phyloP scores from a whole-genome alignment of 2,329 filamentous ascomycete species.

The Helotiales sp. region DNA sequence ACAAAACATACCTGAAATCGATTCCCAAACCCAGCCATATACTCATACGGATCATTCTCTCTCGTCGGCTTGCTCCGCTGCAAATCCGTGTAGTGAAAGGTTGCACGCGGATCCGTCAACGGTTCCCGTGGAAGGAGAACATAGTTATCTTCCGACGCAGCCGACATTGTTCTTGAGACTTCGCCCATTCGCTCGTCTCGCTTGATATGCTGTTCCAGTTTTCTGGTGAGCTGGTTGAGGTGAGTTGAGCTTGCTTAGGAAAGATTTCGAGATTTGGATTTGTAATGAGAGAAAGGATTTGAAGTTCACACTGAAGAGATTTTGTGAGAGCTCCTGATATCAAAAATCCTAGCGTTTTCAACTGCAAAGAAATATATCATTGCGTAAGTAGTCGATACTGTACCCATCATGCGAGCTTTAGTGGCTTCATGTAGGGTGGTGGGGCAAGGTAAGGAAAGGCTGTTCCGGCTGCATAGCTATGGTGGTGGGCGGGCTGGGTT shows the following conservation, averaged over 20 bases:
- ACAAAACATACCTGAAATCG: conserved; percentile 38
- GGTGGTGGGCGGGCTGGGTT: not conserved
- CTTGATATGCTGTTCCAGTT: not conserved
- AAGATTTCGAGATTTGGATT: not conserved
- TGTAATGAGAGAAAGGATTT: not conserved
- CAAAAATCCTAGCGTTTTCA: not conserved
- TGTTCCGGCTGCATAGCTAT: not conserved
- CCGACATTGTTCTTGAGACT: not conserved
- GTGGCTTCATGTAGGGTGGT: conserved; percentile 19
- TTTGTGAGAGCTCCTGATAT: not conserved
- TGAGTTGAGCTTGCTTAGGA: not conserved
- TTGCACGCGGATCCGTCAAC: conserved; percentile 50
- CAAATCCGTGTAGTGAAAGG: conserved; percentile 63
- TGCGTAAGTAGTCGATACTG: not conserved
- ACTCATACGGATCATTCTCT: conserved; percentile 59
- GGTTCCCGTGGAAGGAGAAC: conserved; percentile 24
- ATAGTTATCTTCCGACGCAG: conserved; percentile 14
- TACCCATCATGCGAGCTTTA: not conserved
- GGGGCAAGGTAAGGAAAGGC: conserved; percentile 8
- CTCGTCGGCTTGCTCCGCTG: conserved; percentile 59
- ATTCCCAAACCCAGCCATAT: conserved; percentile 62
- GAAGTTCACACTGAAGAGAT: not conserved
- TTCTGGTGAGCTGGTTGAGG: not conserved
- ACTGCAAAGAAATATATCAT: not conserved
- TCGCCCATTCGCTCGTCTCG: not conserved